Percentiles rank a stretch among this genome's conserved stretches.
Conservation (phyloP, 2,329 filamentous ascomycete genomes). For the Calycina herbarum region DNA sequence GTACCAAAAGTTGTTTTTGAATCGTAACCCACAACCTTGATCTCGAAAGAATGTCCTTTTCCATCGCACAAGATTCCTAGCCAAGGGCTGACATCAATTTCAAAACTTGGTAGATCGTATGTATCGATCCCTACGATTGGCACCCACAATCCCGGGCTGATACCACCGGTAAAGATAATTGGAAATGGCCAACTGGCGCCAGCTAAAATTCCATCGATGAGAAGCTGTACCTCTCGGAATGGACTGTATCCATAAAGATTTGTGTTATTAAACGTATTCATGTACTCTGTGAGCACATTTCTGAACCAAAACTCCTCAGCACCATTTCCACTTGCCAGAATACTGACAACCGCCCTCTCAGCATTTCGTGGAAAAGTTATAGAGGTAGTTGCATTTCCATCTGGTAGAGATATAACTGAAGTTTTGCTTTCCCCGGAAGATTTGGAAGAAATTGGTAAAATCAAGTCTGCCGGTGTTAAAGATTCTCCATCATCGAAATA, state of each 20-base stretch:
- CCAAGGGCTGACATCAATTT: conserved; percentile 81
- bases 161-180: conserved; percentile 77
- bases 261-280: conserved; percentile 56
- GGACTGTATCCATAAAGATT: conserved; percentile 67
- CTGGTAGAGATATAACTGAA: conserved; percentile 69
- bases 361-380: conserved; percentile 65
- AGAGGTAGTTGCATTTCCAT: conserved; percentile 57
- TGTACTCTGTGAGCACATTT: conserved; percentile 67
- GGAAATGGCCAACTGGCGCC: conserved; percentile 82
- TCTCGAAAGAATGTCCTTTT: conserved; percentile 62
- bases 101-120: conserved; percentile 75
- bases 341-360: conserved; percentile 69
- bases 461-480: conserved; percentile 57
- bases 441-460: conserved; percentile 65
- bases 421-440: conserved; percentile 50
- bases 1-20: conserved; percentile 52
- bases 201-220: conserved; percentile 70
- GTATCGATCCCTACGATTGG: conserved; percentile 77
- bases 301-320: conserved; percentile 85
- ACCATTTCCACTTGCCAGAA: conserved; percentile 74
- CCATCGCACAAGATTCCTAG: conserved; percentile 69
- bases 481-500: conserved; percentile 58
- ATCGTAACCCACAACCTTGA: conserved; percentile 61
- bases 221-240: conserved; percentile 76
- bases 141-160: conserved; percentile 74